phyloP scores from a whole-genome alignment of 352 stramenopile species.

The Pythium dissotocum region DNA sequence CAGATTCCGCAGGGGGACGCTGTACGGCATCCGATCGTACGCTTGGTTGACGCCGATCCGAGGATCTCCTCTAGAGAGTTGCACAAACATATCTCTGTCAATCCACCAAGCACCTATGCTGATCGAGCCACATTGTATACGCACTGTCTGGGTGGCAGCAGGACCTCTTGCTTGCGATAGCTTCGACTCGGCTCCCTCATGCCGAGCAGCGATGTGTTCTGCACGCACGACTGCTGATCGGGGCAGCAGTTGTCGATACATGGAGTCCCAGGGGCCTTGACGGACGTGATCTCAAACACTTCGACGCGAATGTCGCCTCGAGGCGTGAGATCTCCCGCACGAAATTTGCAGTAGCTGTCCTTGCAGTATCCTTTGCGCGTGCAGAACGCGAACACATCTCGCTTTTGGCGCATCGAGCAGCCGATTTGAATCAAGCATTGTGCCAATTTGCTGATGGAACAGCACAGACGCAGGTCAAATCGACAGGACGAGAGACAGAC shows the following conservation, averaged over 20 bases:
- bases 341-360: constrained; percentile 70
- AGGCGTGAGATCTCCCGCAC: constrained; percentile 58
- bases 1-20: constrained; percentile 62
- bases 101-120: too few relatives aligned
- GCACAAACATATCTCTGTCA: background rate
- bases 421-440: constrained; percentile 65
- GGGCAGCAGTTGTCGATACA: constrained; percentile 71
- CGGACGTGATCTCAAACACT: constrained; percentile 60
- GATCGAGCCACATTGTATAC: constrained; percentile 14
- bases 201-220: constrained; percentile 47
- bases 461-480: too few relatives aligned
- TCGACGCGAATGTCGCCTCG: constrained; percentile 51
- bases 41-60: constrained; percentile 72
- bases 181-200: constrained; percentile 42
- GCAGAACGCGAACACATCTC: constrained; percentile 67
- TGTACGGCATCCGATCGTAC: constrained; percentile 81
- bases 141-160: constrained; percentile 59
- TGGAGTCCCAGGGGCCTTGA: constrained; percentile 51
- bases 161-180: constrained; percentile 60
- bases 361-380: constrained; percentile 81
- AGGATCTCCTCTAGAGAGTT: constrained; percentile 48
- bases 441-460: constrained; percentile 49
- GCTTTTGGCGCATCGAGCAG: constrained; percentile 62
- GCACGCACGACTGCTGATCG: constrained; percentile 36
- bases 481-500: too few relatives aligned